phyloP scores from a whole-genome alignment of 2,329 filamentous ascomycete species.

The Calonectria montana region DNA sequence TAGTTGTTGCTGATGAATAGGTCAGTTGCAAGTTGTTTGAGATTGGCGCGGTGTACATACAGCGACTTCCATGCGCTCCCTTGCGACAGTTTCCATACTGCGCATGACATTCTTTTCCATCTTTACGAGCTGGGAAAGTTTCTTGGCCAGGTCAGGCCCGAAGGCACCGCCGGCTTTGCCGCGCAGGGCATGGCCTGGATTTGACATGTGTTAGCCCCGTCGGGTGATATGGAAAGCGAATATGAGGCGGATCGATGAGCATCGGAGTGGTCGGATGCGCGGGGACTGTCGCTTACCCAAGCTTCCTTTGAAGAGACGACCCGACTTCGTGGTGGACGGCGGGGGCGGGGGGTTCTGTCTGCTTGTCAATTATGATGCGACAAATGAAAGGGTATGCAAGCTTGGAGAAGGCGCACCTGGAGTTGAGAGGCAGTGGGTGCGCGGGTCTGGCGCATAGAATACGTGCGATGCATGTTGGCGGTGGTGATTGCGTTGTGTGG shows the following conservation, averaged over 20 bases:
- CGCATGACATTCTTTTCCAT: slow-evolving; percentile 99
- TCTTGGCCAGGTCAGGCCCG: slow-evolving; percentile 91
- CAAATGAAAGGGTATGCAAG: neutral
- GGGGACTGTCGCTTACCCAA: slow-evolving; percentile 72
- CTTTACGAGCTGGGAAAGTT: slow-evolving; percentile 97
- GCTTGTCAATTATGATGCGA: slow-evolving; percentile 21
- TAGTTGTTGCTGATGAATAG: slow-evolving; percentile 83
- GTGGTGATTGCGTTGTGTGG: slow-evolving; percentile 25
- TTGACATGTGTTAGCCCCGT: slow-evolving; percentile 19
- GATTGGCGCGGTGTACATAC: slow-evolving; percentile 66
- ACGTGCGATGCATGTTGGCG: slow-evolving; percentile 91
- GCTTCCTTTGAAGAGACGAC: slow-evolving; percentile 86
- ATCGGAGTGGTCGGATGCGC: neutral
- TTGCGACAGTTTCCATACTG: slow-evolving; percentile 92
- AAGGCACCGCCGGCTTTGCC: slow-evolving; percentile 82
- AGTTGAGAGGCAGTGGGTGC: slow-evolving; percentile 90
- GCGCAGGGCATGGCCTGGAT: slow-evolving; percentile 73
- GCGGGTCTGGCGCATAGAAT: slow-evolving; percentile 97
- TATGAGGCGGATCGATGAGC: neutral
- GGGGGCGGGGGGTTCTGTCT: slow-evolving; percentile 92
- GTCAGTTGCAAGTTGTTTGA: slow-evolving; percentile 21
- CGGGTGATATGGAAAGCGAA: neutral
- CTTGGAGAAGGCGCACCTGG: slow-evolving; percentile 57
- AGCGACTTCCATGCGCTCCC: slow-evolving; percentile 98
- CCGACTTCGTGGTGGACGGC: slow-evolving; percentile 88